Conservation (phyloP, 495 filamentous ascomycete genomes). For the Letharia lupina region DNA sequence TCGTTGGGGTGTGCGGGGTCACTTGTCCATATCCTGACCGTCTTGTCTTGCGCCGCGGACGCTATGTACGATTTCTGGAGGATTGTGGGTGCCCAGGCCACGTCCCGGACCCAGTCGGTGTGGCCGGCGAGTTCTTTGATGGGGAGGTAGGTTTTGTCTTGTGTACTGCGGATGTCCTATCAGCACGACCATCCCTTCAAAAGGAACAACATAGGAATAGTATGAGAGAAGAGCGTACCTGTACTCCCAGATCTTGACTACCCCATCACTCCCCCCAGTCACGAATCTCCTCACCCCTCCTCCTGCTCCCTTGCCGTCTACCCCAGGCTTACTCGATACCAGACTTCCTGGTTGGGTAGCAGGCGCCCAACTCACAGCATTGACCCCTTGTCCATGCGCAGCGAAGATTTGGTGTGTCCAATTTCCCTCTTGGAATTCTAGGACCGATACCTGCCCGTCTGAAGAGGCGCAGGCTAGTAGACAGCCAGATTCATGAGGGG, state of each 20-base stretch:
- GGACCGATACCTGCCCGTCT: conserved; percentile 84
- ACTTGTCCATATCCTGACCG: conserved; percentile 91
- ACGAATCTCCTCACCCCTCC: conserved; percentile 67
- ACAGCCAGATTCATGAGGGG: conserved; percentile 92
- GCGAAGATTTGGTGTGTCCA: conserved; percentile 81
- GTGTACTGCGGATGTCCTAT: conserved; percentile 32
- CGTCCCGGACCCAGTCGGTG: conserved; percentile 95
- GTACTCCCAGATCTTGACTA: conserved; percentile 82
- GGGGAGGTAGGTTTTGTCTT: conserved; percentile 47
- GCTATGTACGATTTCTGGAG: conserved; percentile 94
- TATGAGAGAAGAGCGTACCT: conserved; percentile 34
- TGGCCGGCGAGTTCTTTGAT: conserved; percentile 61
- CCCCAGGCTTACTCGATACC: conserved; percentile 53
- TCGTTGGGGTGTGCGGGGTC: conserved; percentile 51
- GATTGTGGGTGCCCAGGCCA: conserved; percentile 91
- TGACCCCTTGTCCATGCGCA: conserved; percentile 87
- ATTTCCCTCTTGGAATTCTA: conserved; percentile 91
- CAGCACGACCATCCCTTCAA: background rate
- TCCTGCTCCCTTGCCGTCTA: conserved; percentile 30
- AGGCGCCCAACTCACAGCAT: conserved; percentile 92
- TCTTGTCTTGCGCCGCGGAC: conserved; percentile 89
- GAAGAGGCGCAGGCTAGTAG: conserved; percentile 88
- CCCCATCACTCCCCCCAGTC: conserved; percentile 86
- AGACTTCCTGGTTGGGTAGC: conserved; percentile 69
- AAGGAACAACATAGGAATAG: background rate